Evolutionary conservation across 176 grass and related monocot genomes (phyloP).

Genomic region (Zoysia pacifica): DNA sequence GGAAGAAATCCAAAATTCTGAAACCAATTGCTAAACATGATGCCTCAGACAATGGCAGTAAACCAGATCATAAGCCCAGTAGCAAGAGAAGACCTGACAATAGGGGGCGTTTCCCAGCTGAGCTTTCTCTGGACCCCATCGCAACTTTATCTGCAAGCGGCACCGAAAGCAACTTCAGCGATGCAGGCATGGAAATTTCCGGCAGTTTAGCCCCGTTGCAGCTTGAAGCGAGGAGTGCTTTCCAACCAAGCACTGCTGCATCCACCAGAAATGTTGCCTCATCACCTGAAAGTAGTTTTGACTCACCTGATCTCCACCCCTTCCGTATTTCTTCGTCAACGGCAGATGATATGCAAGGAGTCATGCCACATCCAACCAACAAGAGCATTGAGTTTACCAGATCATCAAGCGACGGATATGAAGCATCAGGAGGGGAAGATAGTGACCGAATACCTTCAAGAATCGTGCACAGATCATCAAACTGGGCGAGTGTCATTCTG

Average conservation of each 20-base stretch:
- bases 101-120: slow-evolving; percentile 50
- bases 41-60: slow-evolving; percentile 35
- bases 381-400: slow-evolving; percentile 65
- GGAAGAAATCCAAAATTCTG: slow-evolving; percentile 89
- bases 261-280: slow-evolving; percentile 59
- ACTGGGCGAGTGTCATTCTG: slow-evolving; percentile 63
- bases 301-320: slow-evolving; percentile 89
- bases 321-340: slow-evolving; percentile 71
- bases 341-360: slow-evolving; percentile 62
- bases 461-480: slow-evolving; percentile 85
- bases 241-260: slow-evolving; percentile 56
- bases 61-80: slow-evolving; percentile 30
- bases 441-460: slow-evolving; percentile 89
- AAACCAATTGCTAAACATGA: slow-evolving; percentile 65
- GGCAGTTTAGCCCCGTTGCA: slow-evolving; percentile 79
- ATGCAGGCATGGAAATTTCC: slow-evolving; percentile 52
- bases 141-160: slow-evolving; percentile 66
- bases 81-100: slow-evolving; percentile 45
- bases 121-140: slow-evolving; percentile 77
- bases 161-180: slow-evolving; percentile 61
- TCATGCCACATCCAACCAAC: slow-evolving; percentile 25
- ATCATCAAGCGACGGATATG: slow-evolving; percentile 85
- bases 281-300: slow-evolving; percentile 90
- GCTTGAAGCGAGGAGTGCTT: slow-evolving; percentile 85
- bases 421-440: slow-evolving; percentile 96